These are phyloP conservation scores for Harringtonia lauricola DNA, from an alignment of 2,329 filamentous ascomycete species.

Conservation along the genomic window DNA sequence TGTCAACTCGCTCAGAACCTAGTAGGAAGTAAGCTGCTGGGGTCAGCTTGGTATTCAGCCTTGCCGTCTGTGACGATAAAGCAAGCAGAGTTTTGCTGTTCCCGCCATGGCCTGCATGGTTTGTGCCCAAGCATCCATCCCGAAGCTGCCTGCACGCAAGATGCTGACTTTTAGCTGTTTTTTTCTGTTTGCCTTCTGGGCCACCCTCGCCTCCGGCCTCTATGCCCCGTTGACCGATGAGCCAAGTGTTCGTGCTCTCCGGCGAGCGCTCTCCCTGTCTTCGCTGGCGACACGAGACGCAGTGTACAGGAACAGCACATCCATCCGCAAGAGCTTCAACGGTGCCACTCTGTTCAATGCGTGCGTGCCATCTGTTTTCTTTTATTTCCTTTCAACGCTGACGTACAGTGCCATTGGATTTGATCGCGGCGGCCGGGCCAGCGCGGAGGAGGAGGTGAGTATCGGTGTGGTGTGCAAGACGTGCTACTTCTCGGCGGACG, in stretches of 20 bases:
- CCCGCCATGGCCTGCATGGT: too few species aligned
- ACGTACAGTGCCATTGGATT: background rate
- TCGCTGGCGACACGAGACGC: background rate
- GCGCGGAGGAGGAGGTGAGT: background rate
- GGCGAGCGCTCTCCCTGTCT: conserved; percentile 14
- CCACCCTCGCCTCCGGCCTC: too few species aligned
- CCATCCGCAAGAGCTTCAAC: conserved; percentile 8
- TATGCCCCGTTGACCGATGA: too few species aligned
- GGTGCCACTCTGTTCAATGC: conserved; percentile 2
- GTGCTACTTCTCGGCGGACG: conserved; percentile 7
- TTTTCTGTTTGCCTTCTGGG: too few species aligned
- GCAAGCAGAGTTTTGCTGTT: too few species aligned
- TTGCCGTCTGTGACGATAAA: too few species aligned
- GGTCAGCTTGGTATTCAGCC: too few species aligned
- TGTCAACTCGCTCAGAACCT: too few species aligned
- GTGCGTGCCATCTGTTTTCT: background rate
- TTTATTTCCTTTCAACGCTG: background rate
- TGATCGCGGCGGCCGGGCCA: background rate
- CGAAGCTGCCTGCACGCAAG: too few species aligned
- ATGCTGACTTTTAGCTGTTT: too few species aligned
- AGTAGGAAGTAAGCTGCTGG: too few species aligned
- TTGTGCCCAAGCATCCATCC: too few species aligned
- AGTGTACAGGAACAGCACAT: conserved; percentile 2
- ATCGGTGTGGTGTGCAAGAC: conserved; percentile 3
- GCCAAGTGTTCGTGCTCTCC: conserved; percentile 19